These are phyloP conservation scores for Sungouiella blattae DNA, from an alignment of 805 yeast genomes.

Conservation along the genomic window DNA sequence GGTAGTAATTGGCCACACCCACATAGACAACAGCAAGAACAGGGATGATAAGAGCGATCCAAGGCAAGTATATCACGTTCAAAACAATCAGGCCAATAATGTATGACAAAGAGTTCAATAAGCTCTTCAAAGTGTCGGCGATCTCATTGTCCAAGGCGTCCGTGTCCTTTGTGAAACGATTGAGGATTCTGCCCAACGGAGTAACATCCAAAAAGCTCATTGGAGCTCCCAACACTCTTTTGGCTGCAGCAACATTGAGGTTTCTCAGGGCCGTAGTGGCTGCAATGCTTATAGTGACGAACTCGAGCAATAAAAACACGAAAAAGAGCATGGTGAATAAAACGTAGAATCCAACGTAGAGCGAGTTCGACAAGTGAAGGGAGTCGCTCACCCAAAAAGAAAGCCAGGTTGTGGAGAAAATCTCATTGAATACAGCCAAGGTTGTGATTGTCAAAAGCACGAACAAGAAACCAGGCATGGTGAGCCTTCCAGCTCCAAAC, in stretches of 20 bases:
- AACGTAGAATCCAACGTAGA: constrained; percentile 73
- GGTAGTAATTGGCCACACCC: constrained; percentile 51
- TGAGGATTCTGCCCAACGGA: constrained; percentile 83
- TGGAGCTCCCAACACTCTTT: constrained; percentile 66
- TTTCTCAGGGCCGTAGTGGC: constrained; percentile 51
- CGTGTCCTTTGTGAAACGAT: constrained; percentile 84
- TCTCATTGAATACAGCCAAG: constrained; percentile 1
- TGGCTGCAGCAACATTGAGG: constrained; percentile 62
- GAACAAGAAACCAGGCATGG: constrained; percentile 23
- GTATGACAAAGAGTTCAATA: constrained; percentile 50
- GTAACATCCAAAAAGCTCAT: constrained; percentile 82
- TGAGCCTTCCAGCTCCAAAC: constrained; percentile 53
- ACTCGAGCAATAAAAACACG: constrained; percentile 39
- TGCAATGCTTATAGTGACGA: constrained; percentile 45
- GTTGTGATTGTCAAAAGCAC: constrained; percentile 17
- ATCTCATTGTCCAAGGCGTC: constrained; percentile 80
- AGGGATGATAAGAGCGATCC: constrained; percentile 67
- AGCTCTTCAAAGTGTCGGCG: constrained; percentile 63
- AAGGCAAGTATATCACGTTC: constrained; percentile 69
- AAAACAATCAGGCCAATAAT: constrained; percentile 62
- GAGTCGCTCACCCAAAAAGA: constrained; percentile 1
- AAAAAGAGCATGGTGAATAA: constrained; percentile 53
- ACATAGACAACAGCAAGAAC: constrained; percentile 44
- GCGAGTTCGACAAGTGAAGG: constrained; percentile 44
- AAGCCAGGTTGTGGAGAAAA: neutral